These are phyloP conservation scores for Trypanosoma boissoni DNA, from an alignment of 208 protist genomes.

Conservation along the genomic window DNA sequence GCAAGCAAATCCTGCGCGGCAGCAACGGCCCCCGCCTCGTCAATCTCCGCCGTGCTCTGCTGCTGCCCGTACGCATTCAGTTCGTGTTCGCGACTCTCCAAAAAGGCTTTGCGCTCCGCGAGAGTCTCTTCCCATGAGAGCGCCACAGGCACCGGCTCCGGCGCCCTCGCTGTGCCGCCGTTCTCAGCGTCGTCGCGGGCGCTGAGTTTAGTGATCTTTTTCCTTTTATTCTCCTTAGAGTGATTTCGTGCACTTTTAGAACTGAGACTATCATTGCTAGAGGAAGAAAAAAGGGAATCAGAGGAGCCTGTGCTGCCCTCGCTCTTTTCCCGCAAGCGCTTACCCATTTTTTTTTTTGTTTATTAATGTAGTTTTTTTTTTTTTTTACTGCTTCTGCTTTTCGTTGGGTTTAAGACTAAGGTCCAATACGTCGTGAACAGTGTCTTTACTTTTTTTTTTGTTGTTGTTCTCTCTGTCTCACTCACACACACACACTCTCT, in stretches of 20 bases:
- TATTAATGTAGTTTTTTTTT: no score
- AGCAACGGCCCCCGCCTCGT: background rate
- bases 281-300: constrained; percentile 26
- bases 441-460: no score
- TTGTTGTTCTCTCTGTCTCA: no score
- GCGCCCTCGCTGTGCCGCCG: background rate
- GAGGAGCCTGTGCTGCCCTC: constrained; percentile 21
- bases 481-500: background rate
- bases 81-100: background rate
- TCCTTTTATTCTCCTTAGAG: background rate
- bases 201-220: background rate
- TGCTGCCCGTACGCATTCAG: background rate
- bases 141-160: background rate
- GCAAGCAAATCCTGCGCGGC: no score
- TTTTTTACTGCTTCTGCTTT: no score
- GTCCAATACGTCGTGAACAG: no score
- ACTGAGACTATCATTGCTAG: constrained; percentile 9
- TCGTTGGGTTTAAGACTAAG: no score
- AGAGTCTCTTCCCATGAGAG: constrained; percentile 1
- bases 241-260: constrained; percentile 1
- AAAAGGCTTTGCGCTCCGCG: background rate
- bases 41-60: background rate
- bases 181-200: background rate
- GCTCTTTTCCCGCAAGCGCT: constrained; percentile 23
- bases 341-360: constrained; percentile 8